phyloP scores from a whole-genome alignment of 73 alveolate genomes.

The Stentor coeruleus region DNA sequence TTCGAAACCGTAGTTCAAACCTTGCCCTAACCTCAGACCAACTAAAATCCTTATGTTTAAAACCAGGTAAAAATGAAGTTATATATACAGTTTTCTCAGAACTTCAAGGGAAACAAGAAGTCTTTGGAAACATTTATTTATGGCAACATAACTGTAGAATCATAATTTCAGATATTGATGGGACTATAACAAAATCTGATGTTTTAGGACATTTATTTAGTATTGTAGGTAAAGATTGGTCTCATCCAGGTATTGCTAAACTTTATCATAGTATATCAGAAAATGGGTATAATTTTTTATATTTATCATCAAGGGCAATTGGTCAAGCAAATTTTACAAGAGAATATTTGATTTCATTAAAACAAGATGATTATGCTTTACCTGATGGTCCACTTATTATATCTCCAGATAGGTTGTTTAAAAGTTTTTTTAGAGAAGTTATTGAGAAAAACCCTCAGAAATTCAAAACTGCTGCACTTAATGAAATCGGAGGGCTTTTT shows the following conservation, averaged over 20 bases:
- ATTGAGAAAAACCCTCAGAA: conserved; percentile 80
- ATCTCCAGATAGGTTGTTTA: conserved; percentile 92
- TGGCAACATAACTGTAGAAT: conserved; percentile 76
- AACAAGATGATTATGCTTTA: conserved; percentile 50
- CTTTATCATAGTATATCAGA: conserved; percentile 57
- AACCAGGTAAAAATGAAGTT: not conserved
- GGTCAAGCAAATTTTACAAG: conserved; percentile 82
- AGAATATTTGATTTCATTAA: conserved; percentile 42
- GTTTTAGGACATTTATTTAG: conserved; percentile 93
- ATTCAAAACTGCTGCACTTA: conserved; percentile 82
- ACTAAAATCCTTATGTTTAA: not conserved
- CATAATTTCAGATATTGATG: conserved; percentile 95
- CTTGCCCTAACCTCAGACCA: not conserved
- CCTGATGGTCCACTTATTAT: conserved; percentile 96
- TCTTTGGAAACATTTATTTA: conserved; percentile 69
- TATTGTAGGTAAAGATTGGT: conserved; percentile 91
- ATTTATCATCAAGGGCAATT: conserved; percentile 96
- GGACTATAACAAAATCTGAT: conserved; percentile 96
- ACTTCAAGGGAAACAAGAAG: conserved; percentile 54
- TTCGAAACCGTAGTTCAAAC: too few species aligned
- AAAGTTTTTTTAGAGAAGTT: conserved; percentile 88
- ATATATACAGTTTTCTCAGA: not conserved
- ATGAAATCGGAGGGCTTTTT: conserved; percentile 78
- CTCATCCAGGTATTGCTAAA: conserved; percentile 86
- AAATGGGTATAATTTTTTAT: conserved; percentile 90